Base-by-base conservation (phyloP, 352 stramenopile species). In the Blastocystis sp. region DNA sequence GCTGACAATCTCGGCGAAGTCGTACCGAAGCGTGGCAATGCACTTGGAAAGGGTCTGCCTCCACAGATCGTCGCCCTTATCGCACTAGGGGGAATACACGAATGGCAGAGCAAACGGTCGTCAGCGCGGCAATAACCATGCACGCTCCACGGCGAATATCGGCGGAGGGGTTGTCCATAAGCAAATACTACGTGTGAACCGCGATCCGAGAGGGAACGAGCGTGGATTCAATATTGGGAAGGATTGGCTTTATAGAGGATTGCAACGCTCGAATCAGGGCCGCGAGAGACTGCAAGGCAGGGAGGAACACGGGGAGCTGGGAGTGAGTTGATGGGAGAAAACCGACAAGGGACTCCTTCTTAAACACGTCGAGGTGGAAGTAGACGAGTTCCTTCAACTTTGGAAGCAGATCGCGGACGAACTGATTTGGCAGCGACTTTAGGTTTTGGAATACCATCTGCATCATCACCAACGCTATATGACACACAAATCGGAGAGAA, bases 241-340 rank as follows among this genome's bases (percentile, higher is more conserved):
- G 14, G 41, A 84, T 84, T 19, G 74, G 74, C 74, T 84, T 84
- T 17, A 84, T 84, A 34, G 74, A 84, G 5, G 74, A 59, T 7
- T 62, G 40, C 5, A 84, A 59, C 21, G 74, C 67, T 19, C 5
- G 65, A 48, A 84, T 69, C 17, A 84, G 56, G 17, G 0, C 10
- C 43, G 3, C 21, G 23, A 84, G 74, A 40, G 74, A 62, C 21
- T 52, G n/a, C n/a, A 84, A 17, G 43, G 45, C 23, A 21, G 45
- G 2, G 4, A 41, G 45, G 41, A 84, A 67, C 2, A 84, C 5
- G 60, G 74, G 61, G 48, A 67, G 21, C 74, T 84, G 48, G 2
- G 56, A 23, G 5, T 28, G 34, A 70, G 1, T 9, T n/a, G 2
- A 28, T 17, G 11, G 2, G 19, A 23, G 9, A 40, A 4, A 23